A percentile compares a stretch with the other conserved stretches of the same genome.
phyloP scores from a whole-genome alignment of 164 flowering plant genomes.

The Buxus sempervirens region DNA sequence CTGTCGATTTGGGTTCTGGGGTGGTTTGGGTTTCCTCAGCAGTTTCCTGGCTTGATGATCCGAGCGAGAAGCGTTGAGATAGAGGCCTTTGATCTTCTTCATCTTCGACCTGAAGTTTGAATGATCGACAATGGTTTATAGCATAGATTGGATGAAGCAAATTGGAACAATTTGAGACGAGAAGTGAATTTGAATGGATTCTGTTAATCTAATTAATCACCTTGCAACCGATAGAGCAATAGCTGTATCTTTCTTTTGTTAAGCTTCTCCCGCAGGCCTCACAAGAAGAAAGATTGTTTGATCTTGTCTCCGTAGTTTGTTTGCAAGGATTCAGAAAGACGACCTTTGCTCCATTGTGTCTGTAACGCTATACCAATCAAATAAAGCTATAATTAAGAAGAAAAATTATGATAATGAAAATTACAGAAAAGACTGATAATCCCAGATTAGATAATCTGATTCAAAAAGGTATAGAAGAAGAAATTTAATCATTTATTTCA shows the following conservation, averaged over 20 bases:
- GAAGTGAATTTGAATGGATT: neutral
- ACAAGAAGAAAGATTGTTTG: constrained; percentile 45
- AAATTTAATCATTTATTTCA: too few species aligned
- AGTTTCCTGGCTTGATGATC: neutral
- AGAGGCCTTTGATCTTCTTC: neutral
- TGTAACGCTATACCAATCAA: constrained; percentile 46
- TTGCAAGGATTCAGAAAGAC: constrained; percentile 67
- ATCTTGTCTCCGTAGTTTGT: constrained; percentile 32
- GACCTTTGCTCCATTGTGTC: constrained; percentile 63
- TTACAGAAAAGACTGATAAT: too few species aligned
- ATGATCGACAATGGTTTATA: neutral
- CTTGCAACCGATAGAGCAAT: constrained; percentile 78
- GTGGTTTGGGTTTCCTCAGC: neutral
- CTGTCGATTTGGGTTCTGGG: neutral
- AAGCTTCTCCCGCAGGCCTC: constrained; percentile 56
- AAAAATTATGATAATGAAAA: neutral
- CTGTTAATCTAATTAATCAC: constrained; percentile 26
- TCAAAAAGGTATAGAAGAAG: too few species aligned
- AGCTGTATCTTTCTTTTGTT: constrained; percentile 47
- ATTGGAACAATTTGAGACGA: too few species aligned
- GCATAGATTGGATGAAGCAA: neutral
- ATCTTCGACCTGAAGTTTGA: neutral
- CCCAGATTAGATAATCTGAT: too few species aligned
- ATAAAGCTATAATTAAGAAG: neutral
- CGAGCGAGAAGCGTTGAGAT: constrained; percentile 1